Evolutionary conservation across 768 basidiomycete species (phyloP), one percentile per base, ranked within the genome.

Genomic region (Cubamyces sp.): DNA sequence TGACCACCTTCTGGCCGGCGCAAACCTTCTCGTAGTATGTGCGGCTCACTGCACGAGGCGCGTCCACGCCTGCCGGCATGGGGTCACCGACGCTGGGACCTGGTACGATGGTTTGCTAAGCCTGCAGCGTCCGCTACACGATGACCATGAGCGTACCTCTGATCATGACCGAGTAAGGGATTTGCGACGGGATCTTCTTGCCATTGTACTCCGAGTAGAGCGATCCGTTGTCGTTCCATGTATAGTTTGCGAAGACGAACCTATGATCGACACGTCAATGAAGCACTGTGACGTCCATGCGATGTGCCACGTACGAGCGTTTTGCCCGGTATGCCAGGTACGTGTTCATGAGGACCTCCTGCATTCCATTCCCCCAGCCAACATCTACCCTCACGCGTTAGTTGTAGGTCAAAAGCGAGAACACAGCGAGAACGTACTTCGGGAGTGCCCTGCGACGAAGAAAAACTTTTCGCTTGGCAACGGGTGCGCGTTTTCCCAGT

Each of bases 321-420:
- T 77, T 77, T 0, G 82, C 68, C 1, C 74, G 67, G 50, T 79
- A 75, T 0, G 84, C 80, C 1, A 88, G 71, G 45, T 82, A 74
- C 0, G 83, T 76, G 50, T 81, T 79, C 45, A 86, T 64, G 2
- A 87, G 50, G 57, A 84, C 77, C 58, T 87, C 86, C 62, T 87
- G 83, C 76, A 87, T 75, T 9, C 71, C 77, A 57, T 88, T 88
- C 3, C 85, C 86, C 84, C 84, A 87, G 2, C 86, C 87, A 48
- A 78, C 75, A 14, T 68, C 83, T 83, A 47, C 9, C 23, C 6
- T 1, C 18, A 39, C 18, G 5, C 19, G 49, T 18, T 25, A n/a
- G 30, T 14, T 28, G n/a, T 51, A 3, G 5, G n/a, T 5, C 23
- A 25, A 3, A 15, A 12, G 23, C 18, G 23, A 26, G 23, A 16